Base-by-base conservation (phyloP, 1,284 basidiomycete genomes). In the Cryptococcus sp. region DNA sequence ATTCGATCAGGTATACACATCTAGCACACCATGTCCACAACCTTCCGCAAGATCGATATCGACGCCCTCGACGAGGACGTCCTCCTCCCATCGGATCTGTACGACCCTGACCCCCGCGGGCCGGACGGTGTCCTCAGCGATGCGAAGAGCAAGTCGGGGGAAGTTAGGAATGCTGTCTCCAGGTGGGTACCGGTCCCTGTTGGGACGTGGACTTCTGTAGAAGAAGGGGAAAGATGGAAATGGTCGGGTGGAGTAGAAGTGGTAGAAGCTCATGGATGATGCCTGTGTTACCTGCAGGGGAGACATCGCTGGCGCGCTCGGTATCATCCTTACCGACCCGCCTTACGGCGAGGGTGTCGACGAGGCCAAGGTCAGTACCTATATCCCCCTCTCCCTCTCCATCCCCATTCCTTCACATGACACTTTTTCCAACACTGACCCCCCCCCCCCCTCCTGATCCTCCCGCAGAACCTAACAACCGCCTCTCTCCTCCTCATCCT, bases 41-140 rank as follows among this genome's bases (percentile, higher is more conserved):
- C 84, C 60, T 96, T 92, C 78, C 83, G 93, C 64, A 94, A 93
- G 79, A 93, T 97, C 79, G 88, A 97, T 78, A 89, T 97, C 68
- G 94, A 98, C 79, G 82, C 82, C 50, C 60, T 75, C 79, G 95
- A 98, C 71, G 94, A 97, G 75, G 95, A 98, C 68, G 84, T 86
- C 16, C 79, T 98, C 15, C 82, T 86, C 46, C 89, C 93, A 58
- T 83, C 83, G 35, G 91, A 97, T 69, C 83, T 98, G 37, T 92
- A 88, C 72, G 88, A 91, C 50, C 83, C 89, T 2, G 93, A 97
- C 73, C 87, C 89, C 13, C 83, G 92, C 56, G 84, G 86, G 51
- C 85, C 91, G 0, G 79, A 83, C 0, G 85, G 89, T 63, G 86
- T 88, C 28, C 75, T 90, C 46, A 81, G 80, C 43, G 88, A 94